A percentile compares a stretch with the other conserved stretches of the same genome.
These are phyloP conservation scores for Coelastrella sp. DNA, from an alignment of 139 green algal species.

Conservation along the genomic window DNA sequence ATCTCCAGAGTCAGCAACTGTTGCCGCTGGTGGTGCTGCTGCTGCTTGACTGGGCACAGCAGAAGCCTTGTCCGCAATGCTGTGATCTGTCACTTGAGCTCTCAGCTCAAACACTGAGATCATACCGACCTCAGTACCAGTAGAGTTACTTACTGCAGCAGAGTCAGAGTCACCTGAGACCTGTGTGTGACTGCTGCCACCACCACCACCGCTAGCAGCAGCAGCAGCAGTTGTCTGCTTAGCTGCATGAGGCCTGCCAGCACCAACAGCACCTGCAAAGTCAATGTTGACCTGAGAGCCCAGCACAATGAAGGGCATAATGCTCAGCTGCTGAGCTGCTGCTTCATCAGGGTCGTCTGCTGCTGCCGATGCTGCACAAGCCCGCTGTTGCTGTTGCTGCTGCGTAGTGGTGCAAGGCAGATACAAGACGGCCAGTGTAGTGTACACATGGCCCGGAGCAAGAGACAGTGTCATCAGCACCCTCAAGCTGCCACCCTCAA, in stretches of 20 bases:
- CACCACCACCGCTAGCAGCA: neutral
- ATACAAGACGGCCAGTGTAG: conserved; percentile 26
- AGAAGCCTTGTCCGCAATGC: no score
- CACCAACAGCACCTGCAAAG: neutral
- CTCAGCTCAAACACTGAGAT: conserved; percentile 35
- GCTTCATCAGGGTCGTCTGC: neutral
- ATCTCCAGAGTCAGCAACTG: neutral
- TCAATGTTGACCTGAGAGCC: neutral
- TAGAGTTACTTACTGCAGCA: conserved; percentile 1
- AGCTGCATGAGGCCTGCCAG: no score
- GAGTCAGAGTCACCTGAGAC: neutral
- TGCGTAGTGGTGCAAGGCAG: conserved; percentile 29
- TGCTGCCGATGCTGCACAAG: neutral
- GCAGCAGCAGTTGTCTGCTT: neutral
- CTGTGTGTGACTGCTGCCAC: neutral
- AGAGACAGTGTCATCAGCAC: conserved; percentile 10
- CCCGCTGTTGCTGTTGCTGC: conserved; percentile 29
- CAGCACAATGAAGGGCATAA: conserved; percentile 7
- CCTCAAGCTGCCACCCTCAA: conserved; percentile 18
- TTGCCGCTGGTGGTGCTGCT: conserved; percentile 21
- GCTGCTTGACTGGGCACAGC: conserved; percentile 28
- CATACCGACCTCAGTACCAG: neutral
- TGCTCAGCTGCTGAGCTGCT: neutral
- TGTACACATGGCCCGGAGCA: conserved; percentile 6
- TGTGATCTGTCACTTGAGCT: neutral